These are phyloP conservation scores for Auriscalpium vulgare DNA, from an alignment of 768 basidiomycete species.

Conservation along the genomic window DNA sequence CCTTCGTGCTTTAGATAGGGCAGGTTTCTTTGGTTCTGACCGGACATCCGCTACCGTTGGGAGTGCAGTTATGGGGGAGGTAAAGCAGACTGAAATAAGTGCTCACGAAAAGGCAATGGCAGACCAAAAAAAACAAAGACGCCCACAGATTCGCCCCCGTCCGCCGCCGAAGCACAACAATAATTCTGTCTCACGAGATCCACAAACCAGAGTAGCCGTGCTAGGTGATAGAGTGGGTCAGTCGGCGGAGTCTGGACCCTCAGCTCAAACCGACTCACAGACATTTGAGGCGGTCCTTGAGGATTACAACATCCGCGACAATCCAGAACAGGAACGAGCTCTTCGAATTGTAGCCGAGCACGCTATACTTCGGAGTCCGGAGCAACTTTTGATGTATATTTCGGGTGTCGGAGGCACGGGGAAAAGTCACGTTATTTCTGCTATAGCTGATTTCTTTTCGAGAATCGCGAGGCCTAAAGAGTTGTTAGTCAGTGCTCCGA, in stretches of 20 bases:
- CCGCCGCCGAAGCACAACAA: too few species aligned
- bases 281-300: too few species aligned
- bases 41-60: too few species aligned
- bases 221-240: not conserved
- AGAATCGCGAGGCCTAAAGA: not conserved
- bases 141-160: not conserved
- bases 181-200: not conserved
- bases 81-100: too few species aligned
- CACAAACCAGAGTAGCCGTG: not conserved
- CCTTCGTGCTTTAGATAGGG: too few species aligned
- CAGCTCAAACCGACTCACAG: not conserved
- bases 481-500: slow-evolving; percentile 19
- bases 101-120: not conserved
- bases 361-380: not conserved
- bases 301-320: not conserved
- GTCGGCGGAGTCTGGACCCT: too few species aligned
- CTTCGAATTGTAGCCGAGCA: not conserved
- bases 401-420: not conserved
- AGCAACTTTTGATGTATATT: not conserved
- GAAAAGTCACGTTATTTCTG: slow-evolving; percentile 17
- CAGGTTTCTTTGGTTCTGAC: too few species aligned
- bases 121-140: not conserved
- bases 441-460: slow-evolving; percentile 16
- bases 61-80: too few species aligned
- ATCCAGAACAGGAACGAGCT: not conserved